Evolutionary conservation across 164 flowering plant genomes (phyloP), one percentile per base, ranked within the genome.

Genomic region (Saururus chinensis): DNA sequence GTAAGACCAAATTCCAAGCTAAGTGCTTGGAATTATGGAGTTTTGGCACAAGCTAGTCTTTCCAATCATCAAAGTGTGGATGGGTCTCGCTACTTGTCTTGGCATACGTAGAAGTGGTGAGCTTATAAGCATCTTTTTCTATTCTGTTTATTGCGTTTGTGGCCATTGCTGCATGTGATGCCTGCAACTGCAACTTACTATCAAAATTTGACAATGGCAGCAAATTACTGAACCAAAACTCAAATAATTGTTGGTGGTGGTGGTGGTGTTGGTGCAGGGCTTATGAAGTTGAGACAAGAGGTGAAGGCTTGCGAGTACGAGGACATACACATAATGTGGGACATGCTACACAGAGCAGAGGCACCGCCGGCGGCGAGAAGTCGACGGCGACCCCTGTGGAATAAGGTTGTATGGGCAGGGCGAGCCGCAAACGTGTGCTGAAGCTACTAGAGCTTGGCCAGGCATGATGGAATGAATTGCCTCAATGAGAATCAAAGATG

Each of bases 261-360:
- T 19, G 55, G 23, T 12, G 7, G 16, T 9, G 12, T 23, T 19
- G 56, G 56, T 19, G 56, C 77, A 80, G 95, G 95, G 54, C 62
- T 78, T 9, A 51, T 79, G 73, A 84, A 77, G 77, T 79, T 87
- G 48, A 77, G 69, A 30, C 66, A 76, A 1, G 90, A 85, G 56
- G 80, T 85, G 56, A 75, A 78, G 67, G 65, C 74, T 9, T 85
- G 88, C 37, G 87, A 83, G 67, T 87, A 87, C 30, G 80, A 82
- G 56, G 95, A 85, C 66, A 84, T 87, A 45, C 87, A 70, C 0
- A 76, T 82, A 57, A 75, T 87, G 87, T 87, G 95, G 95, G 81
- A 83, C 60, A 77, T 87, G 82, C 76, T 87, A 59, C 75, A 74
- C 41, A 75, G 64, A 60, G 74, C 61, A 12, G 55, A 53, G 45